A percentile compares a stretch with the other conserved stretches of the same genome.
Conservation (phyloP, 2,329 filamentous ascomycete genomes). For the Epichloe elymi region DNA sequence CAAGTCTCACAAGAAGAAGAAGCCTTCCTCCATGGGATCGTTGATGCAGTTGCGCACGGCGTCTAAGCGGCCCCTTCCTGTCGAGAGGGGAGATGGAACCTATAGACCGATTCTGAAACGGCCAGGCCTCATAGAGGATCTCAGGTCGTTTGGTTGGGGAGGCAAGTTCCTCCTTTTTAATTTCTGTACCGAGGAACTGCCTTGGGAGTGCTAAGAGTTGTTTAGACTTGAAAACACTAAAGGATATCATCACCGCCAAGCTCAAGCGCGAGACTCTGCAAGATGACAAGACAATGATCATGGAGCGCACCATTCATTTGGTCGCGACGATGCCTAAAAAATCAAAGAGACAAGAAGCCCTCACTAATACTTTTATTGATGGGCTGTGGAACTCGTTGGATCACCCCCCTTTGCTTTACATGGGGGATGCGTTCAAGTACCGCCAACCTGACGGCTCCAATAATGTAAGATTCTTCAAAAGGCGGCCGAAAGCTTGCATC, state of each 20-base stretch:
- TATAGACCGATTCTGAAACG: slow-evolving; percentile 36
- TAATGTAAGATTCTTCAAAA: slow-evolving; percentile 32
- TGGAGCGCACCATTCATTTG: slow-evolving; percentile 60
- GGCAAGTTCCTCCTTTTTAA: slow-evolving; percentile 19
- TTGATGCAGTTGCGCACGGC: slow-evolving; percentile 27
- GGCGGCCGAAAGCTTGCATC: background rate
- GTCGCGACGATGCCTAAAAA: slow-evolving; percentile 50
- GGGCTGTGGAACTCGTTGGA: slow-evolving; percentile 60
- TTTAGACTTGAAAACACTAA: slow-evolving; percentile 48
- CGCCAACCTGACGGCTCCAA: slow-evolving; percentile 56
- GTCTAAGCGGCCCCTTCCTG: slow-evolving; percentile 49
- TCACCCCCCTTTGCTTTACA: slow-evolving; percentile 59
- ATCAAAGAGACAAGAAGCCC: slow-evolving; percentile 45
- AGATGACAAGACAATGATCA: slow-evolving; percentile 67
- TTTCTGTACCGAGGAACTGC: background rate
- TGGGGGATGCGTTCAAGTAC: slow-evolving; percentile 51
- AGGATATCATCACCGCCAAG: slow-evolving; percentile 47
- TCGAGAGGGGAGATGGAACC: slow-evolving; percentile 48
- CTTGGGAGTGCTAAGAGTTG: background rate
- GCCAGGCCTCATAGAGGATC: slow-evolving; percentile 40
- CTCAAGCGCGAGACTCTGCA: slow-evolving; percentile 47
- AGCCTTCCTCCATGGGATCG: slow-evolving; percentile 8
- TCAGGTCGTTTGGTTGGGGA: slow-evolving; percentile 39
- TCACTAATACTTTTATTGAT: slow-evolving; percentile 56
- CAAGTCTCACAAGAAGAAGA: slow-evolving; percentile 4